Conservation (phyloP, 768 basidiomycete genomes). For the Amanita phalloides region DNA sequence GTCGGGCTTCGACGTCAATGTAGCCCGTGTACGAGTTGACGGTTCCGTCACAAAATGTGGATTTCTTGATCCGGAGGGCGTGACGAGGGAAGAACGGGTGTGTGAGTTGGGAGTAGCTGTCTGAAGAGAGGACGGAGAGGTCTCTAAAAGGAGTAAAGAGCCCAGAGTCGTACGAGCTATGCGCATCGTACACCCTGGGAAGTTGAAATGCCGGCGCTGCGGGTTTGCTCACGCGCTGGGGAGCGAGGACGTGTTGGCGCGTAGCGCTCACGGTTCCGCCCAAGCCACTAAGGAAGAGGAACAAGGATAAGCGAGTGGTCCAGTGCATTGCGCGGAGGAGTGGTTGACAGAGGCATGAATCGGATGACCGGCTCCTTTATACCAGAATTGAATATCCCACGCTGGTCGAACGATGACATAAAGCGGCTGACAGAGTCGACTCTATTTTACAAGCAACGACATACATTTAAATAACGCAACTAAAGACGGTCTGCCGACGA, state of each 20-base stretch:
- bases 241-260: background rate
- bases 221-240: background rate
- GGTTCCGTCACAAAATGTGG: conserved; percentile 44
- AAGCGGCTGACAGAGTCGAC: no score
- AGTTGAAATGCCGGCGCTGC: background rate
- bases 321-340: background rate
- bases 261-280: background rate
- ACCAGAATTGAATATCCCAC: no score
- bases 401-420: no score
- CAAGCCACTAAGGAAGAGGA: background rate
- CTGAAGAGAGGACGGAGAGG: conserved; percentile 21
- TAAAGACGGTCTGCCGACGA: conserved; percentile 7
- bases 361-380: no score
- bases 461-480: background rate
- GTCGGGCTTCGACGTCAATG: conserved; percentile 52
- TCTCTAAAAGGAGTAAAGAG: conserved; percentile 24
- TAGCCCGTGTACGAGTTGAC: conserved; percentile 60
- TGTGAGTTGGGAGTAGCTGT: conserved; percentile 23
- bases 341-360: no score
- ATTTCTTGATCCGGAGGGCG: conserved; percentile 49
- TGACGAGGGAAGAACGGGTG: conserved; percentile 43
- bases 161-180: conserved; percentile 14
- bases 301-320: background rate
- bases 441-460: background rate
- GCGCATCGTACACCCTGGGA: background rate